phyloP scores from a whole-genome alignment of 1,284 basidiomycete genomes.

The Porogramme epimiltina region DNA sequence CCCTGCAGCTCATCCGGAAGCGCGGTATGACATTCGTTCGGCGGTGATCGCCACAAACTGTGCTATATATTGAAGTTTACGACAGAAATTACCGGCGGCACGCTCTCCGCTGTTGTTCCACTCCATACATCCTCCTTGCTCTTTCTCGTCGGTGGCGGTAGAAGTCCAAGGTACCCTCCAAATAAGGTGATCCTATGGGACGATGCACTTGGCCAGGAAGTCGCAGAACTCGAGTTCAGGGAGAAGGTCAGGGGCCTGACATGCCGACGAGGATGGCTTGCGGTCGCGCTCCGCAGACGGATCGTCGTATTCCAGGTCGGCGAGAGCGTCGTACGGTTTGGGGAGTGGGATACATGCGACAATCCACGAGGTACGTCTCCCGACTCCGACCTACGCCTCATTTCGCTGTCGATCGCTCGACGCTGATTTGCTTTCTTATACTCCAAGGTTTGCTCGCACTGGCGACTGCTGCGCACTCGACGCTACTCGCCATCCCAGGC shows the following conservation, averaged over 20 bases:
- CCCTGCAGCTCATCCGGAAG: constrained; percentile 78
- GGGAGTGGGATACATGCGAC: constrained; percentile 89
- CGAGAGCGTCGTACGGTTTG: constrained; percentile 59
- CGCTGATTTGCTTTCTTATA: not conserved
- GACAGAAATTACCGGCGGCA: constrained; percentile 77
- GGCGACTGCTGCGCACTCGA: constrained; percentile 76
- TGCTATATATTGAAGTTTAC: constrained; percentile 4
- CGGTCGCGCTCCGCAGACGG: constrained; percentile 79
- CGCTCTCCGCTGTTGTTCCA: constrained; percentile 76
- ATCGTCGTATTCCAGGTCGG: constrained; percentile 82
- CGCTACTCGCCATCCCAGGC: constrained; percentile 85
- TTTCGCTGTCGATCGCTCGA: not conserved
- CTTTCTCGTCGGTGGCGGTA: constrained; percentile 88
- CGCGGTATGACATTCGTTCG: constrained; percentile 55
- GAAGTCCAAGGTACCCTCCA: constrained; percentile 88
- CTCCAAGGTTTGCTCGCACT: constrained; percentile 81
- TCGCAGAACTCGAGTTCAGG: constrained; percentile 91
- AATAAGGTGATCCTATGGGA: constrained; percentile 96
- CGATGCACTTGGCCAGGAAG: constrained; percentile 71
- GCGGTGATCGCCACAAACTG: not conserved
- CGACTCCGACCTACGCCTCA: not conserved
- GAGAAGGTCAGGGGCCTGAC: constrained; percentile 84
- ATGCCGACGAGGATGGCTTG: constrained; percentile 80
- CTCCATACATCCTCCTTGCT: constrained; percentile 84
- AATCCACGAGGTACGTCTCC: constrained; percentile 75